Base-by-base conservation (phyloP, 176 grass and related monocot species). In the Triticum urartu region DNA sequence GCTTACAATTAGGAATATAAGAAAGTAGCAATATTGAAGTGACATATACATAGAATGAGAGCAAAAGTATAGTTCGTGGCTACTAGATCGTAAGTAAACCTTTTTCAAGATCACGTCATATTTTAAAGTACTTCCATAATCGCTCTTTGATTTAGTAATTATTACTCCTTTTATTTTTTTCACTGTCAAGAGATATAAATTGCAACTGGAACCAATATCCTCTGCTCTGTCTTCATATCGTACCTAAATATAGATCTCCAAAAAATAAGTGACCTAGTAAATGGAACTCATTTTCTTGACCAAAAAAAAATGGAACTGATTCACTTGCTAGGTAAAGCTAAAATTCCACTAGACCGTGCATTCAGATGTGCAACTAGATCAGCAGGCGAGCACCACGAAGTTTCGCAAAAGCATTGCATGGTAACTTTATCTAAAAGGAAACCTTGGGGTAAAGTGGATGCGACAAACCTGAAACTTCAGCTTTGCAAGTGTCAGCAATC, bases 391-490 rank as follows among this genome's bases (percentile, higher is more conserved):
- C 75, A 13, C 28, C 56, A 64, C 7, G 17, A 82, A 86, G 88
- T 60, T 69, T 86, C 52, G 14, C 52, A 72, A 54, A 69, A 78
- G 52, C 52, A 28, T 33, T 60, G 4, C 13, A 15, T 6, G 56
- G 56, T 64, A 56, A 11, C 32, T 33, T 73, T 56, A 14, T 66
- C 33, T 30, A 18, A 79, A 78, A 9, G 22, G 11, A 70, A 38
- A 26, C 38, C 52, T 68, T 11, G 9, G 7, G 50, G 42, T 52
- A 45, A 50, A 61, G 78, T 79, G 60, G 80, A 83, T 73, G 74
- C 58, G 66, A 83, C 79, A 83, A 90, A 73, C 73, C 84, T 90
- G 54, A 54, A 87, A 73, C 56, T 84, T 90, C 65, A 72, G 64
- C 56, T 65, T 65, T 79, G 84, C 65, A 52, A 39, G 70, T 52